Conservation (phyloP, 805 yeast genomes). For the Yamadazyma akitaensis region DNA sequence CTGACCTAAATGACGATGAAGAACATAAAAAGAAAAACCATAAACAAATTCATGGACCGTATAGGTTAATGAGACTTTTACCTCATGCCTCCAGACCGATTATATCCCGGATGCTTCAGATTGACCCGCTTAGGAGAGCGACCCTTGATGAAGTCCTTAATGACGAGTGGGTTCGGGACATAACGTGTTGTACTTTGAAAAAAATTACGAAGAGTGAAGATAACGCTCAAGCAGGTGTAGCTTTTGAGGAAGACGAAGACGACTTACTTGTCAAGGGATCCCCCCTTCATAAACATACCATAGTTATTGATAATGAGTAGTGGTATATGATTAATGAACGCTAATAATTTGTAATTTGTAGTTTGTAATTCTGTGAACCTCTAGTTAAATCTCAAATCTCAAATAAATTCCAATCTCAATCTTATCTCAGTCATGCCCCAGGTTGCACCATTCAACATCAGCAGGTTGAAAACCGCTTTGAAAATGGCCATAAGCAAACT, state of each 20-base stretch:
- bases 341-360: background rate
- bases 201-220: constrained; percentile 18
- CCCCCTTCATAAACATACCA: constrained; percentile 41
- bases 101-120: constrained; percentile 59
- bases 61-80: constrained; percentile 71
- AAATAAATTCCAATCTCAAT: background rate
- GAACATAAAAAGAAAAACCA: constrained; percentile 32
- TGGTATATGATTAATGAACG: constrained; percentile 3
- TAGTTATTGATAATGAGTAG: constrained; percentile 20
- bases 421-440: constrained; percentile 10
- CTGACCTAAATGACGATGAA: constrained; percentile 10
- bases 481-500: constrained; percentile 73
- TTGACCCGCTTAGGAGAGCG: constrained; percentile 62
- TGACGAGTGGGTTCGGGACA: constrained; percentile 70
- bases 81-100: constrained; percentile 85
- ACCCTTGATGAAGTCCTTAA: constrained; percentile 60
- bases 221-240: constrained; percentile 19
- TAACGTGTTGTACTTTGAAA: constrained; percentile 56
- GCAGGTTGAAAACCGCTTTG: constrained; percentile 39
- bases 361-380: background rate
- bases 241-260: constrained; percentile 37
- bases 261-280: constrained; percentile 31
- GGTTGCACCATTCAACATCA: constrained; percentile 30
- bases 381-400: background rate
- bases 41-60: constrained; percentile 76